phyloP scores from a whole-genome alignment of 345 rosid genomes.

The Isatis tinctoria region DNA sequence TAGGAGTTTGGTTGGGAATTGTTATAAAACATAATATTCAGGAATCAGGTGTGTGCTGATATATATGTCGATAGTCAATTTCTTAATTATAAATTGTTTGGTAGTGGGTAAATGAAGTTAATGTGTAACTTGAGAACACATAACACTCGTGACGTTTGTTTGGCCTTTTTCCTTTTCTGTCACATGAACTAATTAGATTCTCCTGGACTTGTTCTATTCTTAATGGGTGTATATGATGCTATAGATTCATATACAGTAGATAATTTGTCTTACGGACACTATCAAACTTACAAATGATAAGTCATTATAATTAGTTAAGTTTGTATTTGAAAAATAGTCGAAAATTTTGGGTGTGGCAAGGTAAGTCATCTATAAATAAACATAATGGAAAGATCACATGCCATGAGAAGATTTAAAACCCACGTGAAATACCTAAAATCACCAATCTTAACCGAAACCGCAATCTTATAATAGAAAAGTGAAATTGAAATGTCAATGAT shows the following conservation, averaged over 20 bases:
- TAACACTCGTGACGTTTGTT: slow-evolving; percentile 29
- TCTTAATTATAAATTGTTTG: slow-evolving; percentile 19
- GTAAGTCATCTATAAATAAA: not conserved
- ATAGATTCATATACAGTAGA: not conserved
- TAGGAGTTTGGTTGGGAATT: slow-evolving; percentile 29
- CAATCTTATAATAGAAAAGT: not conserved
- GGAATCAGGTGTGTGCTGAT: not conserved
- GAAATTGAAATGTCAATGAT: not conserved
- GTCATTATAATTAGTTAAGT: not conserved
- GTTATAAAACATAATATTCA: not conserved
- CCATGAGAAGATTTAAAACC: not conserved
- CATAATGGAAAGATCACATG: not conserved
- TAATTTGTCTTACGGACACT: not conserved
- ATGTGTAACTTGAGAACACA: slow-evolving; percentile 14
- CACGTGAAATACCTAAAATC: not conserved
- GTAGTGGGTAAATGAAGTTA: slow-evolving; percentile 27
- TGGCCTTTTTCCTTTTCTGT: slow-evolving; percentile 26
- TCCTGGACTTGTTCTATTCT: not conserved
- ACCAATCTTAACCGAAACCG: not conserved
- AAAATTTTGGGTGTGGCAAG: not conserved
- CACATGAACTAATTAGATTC: not conserved
- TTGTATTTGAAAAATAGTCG: not conserved
- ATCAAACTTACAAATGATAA: not conserved
- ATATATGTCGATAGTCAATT: slow-evolving; percentile 11
- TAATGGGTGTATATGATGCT: not conserved